Evolutionary conservation across 1,284 basidiomycete genomes (phyloP), one percentile per base, ranked within the genome.

Genomic region (Coniferiporia weirii): DNA sequence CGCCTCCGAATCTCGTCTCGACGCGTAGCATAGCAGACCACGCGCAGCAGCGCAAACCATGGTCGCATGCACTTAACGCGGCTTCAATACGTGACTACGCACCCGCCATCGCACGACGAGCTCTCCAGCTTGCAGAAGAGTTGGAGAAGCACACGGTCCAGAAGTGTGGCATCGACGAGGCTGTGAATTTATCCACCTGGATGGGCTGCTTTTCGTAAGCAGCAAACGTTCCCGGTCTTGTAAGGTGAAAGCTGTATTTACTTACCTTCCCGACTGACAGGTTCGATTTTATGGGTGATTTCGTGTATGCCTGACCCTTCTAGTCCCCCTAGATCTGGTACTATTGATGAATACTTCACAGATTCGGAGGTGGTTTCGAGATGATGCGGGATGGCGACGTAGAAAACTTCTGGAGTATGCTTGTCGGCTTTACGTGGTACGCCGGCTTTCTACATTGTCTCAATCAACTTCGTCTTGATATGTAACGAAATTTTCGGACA

Each of bases 1-100:
- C 34, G 17, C 19, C n/a, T 32, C 43, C 54, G 7, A 45, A 13
- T 20, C 27, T 60, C 1, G 36, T 60, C 44, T 36, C 38, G 12
- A 65, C 69, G 6, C 70, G 70, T 10, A 67, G 75, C 64, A 62
- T 68, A 17, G 66, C 68, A 20, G 70, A 71, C 35, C 78, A 79
- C 62, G 68, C 71, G 3, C 66, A 69, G 9, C 65, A 73, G 38
- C 74, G 78, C 36, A 70, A 69, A 52, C 69, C 70, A 7, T 79
- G 78, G 78, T 74, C 70, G 59, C 69, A 71, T 43, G 78, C 72
- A 4, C 76, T 78, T 63, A 72, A 67, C 52, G 67, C 69, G 5
- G 64, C 69, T 19, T 67, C 75, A 6, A 61, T 79, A n/a, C 73
- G 67, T 60, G 73, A 71, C 32, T 79, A 77, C 56, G 67, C 74